Base-by-base conservation (phyloP, 2,329 filamentous ascomycete species). In the Colletotrichum sp. region DNA sequence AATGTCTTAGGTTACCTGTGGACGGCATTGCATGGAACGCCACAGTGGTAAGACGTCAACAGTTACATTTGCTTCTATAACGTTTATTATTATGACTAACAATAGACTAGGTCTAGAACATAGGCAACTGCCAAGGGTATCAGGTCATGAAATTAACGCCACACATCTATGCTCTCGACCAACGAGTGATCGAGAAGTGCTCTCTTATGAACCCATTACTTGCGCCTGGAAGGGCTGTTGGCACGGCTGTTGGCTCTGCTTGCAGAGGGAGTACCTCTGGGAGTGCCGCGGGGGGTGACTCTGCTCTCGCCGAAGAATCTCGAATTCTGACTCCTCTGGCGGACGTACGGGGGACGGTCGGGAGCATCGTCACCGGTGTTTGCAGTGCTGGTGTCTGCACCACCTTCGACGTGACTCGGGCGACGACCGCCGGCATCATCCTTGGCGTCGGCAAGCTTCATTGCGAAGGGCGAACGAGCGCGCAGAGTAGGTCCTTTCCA, bases 381-480 rank as follows among this genome's bases (percentile, higher is more conserved):
- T 52, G 34, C 71, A 26, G 9, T 32, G 34, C 16, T 59, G 18
- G 57, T 18, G 7, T 59, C 61, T 26, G 70, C 48, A 14, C 30
- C 73, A 6, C 72, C 73, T 16, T 59, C 73, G 7, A 55, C 63
- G 28, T 59, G 43, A 24, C 63, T 68, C 18, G 55, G 21, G 14
- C 63, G 55, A 14, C 57, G 73, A 7, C 57, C 70, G 1, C 70
- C 73, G 6, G n/a, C 34, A 18, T 79, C 77, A 0, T 75, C 65
- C 0, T 83, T 82, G 16, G 83, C 88, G 21, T 85, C 84, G 13
- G 90, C 90, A 4, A 95, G 84, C 55, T 89, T 89, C 83, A 94
- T 91, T 0, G 93, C 93, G 78, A 94, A 94, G 0, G 90, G 89
- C 14, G 92, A 94, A 3, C 89, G 84, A 74, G 89, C 88, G 52